Percentiles rank a stretch among this genome's conserved stretches.
Evolutionary conservation across 441 rosid species (phyloP).

Genomic region (Isatis lusitanica): DNA sequence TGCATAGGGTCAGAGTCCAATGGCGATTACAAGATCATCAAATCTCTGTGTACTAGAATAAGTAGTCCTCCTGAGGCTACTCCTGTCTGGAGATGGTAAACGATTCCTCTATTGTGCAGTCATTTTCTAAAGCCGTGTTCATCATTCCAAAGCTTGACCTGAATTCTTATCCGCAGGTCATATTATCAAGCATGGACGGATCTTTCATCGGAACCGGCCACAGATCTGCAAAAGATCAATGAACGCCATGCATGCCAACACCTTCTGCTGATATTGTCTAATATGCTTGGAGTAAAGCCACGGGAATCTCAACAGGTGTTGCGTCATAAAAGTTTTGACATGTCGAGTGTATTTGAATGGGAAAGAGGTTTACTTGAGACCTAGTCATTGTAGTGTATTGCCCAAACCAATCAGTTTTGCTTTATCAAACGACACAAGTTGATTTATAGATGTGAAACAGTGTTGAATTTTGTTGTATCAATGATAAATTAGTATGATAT

Average conservation of each 20-base stretch:
- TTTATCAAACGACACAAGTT: slow-evolving; percentile 10
- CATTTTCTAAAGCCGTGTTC: not conserved
- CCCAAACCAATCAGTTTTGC: slow-evolving; percentile 23
- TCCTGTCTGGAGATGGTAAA: slow-evolving; percentile 92
- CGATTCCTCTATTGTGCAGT: slow-evolving; percentile 1
- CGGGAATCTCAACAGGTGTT: slow-evolving; percentile 35
- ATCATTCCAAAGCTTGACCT: not conserved
- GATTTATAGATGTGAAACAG: not conserved
- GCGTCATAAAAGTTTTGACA: slow-evolving; percentile 40
- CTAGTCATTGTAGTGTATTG: slow-evolving; percentile 26
- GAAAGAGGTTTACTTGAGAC: slow-evolving; percentile 49
- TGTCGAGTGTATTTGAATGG: slow-evolving; percentile 54
- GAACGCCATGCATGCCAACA: slow-evolving; percentile 67
- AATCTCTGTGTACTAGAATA: slow-evolving; percentile 49
- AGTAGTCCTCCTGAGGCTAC: slow-evolving; percentile 65
- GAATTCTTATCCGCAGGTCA: slow-evolving; percentile 51
- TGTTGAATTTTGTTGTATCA: not conserved
- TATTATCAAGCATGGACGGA: slow-evolving; percentile 70
- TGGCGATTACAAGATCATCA: slow-evolving; percentile 25
- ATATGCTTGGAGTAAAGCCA: slow-evolving; percentile 45
- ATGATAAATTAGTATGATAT: not conserved
- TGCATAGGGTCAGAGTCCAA: slow-evolving; percentile 35
- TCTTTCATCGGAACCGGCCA: slow-evolving; percentile 42
- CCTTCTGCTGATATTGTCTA: slow-evolving; percentile 47
- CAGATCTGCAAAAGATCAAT: slow-evolving; percentile 49